phyloP scores from a whole-genome alignment of 768 basidiomycete genomes.

The Lentinula sp. region DNA sequence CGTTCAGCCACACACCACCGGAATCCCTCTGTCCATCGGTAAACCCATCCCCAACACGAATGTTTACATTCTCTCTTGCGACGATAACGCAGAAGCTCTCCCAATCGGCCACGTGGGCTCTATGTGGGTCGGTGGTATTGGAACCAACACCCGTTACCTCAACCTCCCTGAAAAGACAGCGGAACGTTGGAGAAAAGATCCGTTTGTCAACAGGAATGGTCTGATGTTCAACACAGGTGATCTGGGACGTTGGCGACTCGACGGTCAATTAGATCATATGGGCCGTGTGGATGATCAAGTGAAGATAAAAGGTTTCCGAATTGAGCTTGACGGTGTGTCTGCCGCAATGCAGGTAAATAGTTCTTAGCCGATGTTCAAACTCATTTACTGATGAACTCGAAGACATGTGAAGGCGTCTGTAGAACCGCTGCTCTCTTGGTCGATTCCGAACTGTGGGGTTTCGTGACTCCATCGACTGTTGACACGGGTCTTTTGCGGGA shows the following conservation, averaged over 20 bases:
- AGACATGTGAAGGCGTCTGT: constrained; percentile 26
- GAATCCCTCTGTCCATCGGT: constrained; percentile 31
- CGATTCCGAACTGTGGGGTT: constrained; percentile 38
- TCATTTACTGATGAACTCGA: not conserved
- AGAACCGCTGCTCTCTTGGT: constrained; percentile 35
- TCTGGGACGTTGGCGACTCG: constrained; percentile 30
- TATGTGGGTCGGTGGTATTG: constrained; percentile 43
- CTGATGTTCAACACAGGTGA: constrained; percentile 49
- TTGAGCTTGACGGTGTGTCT: constrained; percentile 43
- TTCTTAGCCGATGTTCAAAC: not conserved
- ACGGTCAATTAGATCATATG: constrained; percentile 33
- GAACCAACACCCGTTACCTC: constrained; percentile 20
- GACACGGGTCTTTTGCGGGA: constrained; percentile 23
- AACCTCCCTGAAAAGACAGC: constrained; percentile 26
- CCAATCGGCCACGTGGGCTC: constrained; percentile 32
- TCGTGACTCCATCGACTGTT: constrained; percentile 32
- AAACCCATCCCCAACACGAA: constrained; percentile 37
- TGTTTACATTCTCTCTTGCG: constrained; percentile 31
- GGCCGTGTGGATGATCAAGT: constrained; percentile 41
- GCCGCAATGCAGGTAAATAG: constrained; percentile 32
- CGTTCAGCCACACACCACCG: constrained; percentile 28
- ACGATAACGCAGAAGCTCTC: constrained; percentile 24
- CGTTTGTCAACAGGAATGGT: constrained; percentile 27
- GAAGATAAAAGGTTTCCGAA: constrained; percentile 46
- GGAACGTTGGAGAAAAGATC: constrained; percentile 35